phyloP scores from a whole-genome alignment of 805 yeast genomes.

The Pichia membranifaciens region DNA sequence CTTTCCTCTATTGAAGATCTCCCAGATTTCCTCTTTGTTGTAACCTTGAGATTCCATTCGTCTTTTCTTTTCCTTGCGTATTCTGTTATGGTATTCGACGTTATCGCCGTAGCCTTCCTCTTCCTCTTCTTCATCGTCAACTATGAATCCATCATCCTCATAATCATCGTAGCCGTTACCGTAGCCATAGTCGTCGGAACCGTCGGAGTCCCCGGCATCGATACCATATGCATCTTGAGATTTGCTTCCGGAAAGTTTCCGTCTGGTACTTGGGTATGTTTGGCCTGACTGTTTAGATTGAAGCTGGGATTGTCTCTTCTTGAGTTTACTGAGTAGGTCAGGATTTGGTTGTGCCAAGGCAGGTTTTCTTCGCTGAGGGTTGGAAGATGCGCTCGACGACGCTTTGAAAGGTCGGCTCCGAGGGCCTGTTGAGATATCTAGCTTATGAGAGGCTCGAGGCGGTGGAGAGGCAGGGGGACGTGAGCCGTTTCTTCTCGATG shows the following conservation, averaged over 20 bases:
- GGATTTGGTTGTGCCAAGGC: slow-evolving; percentile 52
- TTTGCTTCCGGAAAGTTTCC: background rate
- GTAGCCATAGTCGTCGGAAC: slow-evolving; percentile 1
- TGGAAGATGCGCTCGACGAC: slow-evolving; percentile 8
- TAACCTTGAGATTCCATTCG: slow-evolving; percentile 38
- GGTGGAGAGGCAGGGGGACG: background rate
- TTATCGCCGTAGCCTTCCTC: slow-evolving; percentile 30
- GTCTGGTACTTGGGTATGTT: background rate
- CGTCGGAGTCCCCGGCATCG: slow-evolving; percentile 26
- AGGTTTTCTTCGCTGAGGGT: slow-evolving; percentile 9
- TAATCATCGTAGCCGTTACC: slow-evolving; percentile 20
- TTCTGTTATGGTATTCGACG: slow-evolving; percentile 29
- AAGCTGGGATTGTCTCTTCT: slow-evolving; percentile 21
- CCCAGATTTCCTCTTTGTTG: slow-evolving; percentile 86
- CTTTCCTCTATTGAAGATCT: slow-evolving; percentile 65
- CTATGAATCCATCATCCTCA: slow-evolving; percentile 41
- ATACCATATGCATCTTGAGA: slow-evolving; percentile 24
- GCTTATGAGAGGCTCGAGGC: background rate
- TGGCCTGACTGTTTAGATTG: background rate
- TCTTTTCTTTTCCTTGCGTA: slow-evolving; percentile 22
- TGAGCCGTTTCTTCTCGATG: background rate
- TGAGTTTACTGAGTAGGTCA: slow-evolving; percentile 43
- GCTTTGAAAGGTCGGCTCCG: slow-evolving; percentile 9
- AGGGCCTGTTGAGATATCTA: background rate
- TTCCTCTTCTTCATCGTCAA: slow-evolving; percentile 21